phyloP scores from a whole-genome alignment of 352 stramenopile genomes.

The Globisporangium sylvaticum region DNA sequence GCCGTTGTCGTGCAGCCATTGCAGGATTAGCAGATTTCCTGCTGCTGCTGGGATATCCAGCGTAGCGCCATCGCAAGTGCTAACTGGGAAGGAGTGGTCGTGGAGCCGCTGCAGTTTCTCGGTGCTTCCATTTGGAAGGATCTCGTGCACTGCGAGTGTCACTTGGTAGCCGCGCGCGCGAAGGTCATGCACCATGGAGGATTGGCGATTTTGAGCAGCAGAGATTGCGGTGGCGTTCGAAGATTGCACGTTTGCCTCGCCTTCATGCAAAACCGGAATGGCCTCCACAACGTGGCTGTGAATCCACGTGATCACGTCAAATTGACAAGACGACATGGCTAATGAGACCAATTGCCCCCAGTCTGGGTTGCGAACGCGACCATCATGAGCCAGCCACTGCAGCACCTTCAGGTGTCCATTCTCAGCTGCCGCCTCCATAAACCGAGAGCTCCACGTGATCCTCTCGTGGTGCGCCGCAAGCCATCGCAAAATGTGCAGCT shows the following conservation, averaged over 20 bases:
- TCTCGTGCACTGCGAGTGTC: not conserved
- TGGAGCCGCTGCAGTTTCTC: not conserved
- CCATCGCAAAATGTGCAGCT: not conserved
- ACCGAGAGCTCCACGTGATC: not conserved
- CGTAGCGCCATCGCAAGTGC: not conserved
- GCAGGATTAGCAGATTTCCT: not conserved
- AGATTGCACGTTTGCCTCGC: not conserved
- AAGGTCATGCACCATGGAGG: not conserved
- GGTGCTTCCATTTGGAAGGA: not conserved
- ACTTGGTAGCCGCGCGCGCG: not conserved
- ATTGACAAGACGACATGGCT: not conserved
- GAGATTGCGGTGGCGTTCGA: not conserved
- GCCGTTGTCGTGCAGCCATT: not conserved
- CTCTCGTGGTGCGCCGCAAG: not conserved
- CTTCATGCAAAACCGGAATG: too few species aligned
- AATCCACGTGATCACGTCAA: not conserved
- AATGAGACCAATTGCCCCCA: not conserved
- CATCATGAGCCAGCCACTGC: not conserved
- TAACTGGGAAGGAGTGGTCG: not conserved
- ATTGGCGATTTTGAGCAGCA: not conserved
- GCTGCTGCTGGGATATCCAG: not conserved
- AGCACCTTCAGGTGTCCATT: not conserved
- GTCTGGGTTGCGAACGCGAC: not conserved
- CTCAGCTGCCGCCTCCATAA: not conserved
- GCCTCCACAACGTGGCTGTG: not conserved